A percentile compares a stretch with the other conserved stretches of the same genome.
Conservation (phyloP, 805 yeast species). For the Wickerhamomyces sydowiorum region DNA sequence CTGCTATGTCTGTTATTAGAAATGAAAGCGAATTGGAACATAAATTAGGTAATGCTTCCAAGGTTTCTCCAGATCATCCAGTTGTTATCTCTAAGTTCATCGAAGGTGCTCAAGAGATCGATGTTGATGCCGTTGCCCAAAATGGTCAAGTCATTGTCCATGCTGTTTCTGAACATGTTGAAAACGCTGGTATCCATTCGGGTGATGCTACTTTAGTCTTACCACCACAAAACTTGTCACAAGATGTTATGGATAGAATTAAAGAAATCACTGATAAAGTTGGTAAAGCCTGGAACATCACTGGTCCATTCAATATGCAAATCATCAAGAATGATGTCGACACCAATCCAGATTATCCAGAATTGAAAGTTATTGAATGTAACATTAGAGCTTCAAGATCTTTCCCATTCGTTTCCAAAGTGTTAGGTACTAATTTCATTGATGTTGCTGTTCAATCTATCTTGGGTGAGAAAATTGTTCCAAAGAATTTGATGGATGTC, state of each 20-base stretch:
- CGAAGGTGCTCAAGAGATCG: slow-evolving; percentile 94
- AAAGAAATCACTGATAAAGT: slow-evolving; percentile 90
- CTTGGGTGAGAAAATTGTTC: slow-evolving; percentile 57
- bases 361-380: slow-evolving; percentile 95
- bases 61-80: slow-evolving; percentile 93
- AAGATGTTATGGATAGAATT: slow-evolving; percentile 60
- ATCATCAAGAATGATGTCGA: slow-evolving; percentile 73
- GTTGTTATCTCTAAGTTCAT: slow-evolving; percentile 96
- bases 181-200: slow-evolving; percentile 97
- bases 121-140: slow-evolving; percentile 92
- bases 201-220: slow-evolving; percentile 96
- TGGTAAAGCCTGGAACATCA: slow-evolving; percentile 89
- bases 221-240: slow-evolving; percentile 81
- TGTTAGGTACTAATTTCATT: slow-evolving; percentile 89
- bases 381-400: slow-evolving; percentile 98
- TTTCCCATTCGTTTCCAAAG: slow-evolving; percentile 98
- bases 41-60: slow-evolving; percentile 82
- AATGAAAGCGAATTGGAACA: slow-evolving; percentile 72
- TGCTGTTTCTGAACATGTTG: slow-evolving; percentile 96
- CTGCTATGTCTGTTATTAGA: slow-evolving; percentile 94
- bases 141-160: slow-evolving; percentile 87
- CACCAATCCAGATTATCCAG: slow-evolving; percentile 50
- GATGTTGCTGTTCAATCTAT: slow-evolving; percentile 91
- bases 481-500: slow-evolving; percentile 77
- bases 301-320: slow-evolving; percentile 99